Evolutionary conservation across 2,329 filamentous ascomycete species (phyloP), one percentile per base, ranked within the genome.

Genomic region (Verticillium alfalfae): DNA sequence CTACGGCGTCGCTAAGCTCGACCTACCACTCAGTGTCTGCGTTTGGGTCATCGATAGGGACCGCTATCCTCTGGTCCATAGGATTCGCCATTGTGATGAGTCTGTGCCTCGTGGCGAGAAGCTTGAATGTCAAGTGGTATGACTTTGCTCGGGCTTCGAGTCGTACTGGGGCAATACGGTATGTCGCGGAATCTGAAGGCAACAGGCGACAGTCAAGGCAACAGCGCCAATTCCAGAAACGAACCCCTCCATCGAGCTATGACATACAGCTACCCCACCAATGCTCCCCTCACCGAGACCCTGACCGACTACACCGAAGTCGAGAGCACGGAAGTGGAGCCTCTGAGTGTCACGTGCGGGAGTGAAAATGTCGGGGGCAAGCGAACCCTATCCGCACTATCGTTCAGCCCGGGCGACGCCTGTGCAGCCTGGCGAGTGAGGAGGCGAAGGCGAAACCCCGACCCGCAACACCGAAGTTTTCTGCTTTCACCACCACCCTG

Each of bases 21-120:
- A 65, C 70, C 63, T 79, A 93, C 95, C 95, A 99, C 88, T 99
- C 95, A 66, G 95, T 99, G 74, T 99, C 95, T 65, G 93, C 95
- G 72, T 98, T 96, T 37, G 94, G 94, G 73, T 98, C 89, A 73
- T 96, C 92, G 67, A 99, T 90, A 55, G 93, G 93, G 63, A 99
- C 95, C 70, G 82, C 82, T 67, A 89, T 87, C 56, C 87, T 80
- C 70, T 89, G 84, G 60, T 89, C 87, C 67, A 76, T 70, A 39
- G 86, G 86, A 37, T 85, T 84, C 18, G 85, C 84, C 86, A 89
- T 89, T 60, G 37, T 72, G 64, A 55, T 16, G 34, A 26, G 13
- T 59, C 38, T 41, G 12, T 13, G 15, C 18, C 13, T 45, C n/a
- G 26, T 31, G 26, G 26, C 26, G 26, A 31, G 26, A 31, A 31